Evolutionary conservation across 2,329 filamentous ascomycete genomes (phyloP).

Genomic region (Alternaria gansuensis): DNA sequence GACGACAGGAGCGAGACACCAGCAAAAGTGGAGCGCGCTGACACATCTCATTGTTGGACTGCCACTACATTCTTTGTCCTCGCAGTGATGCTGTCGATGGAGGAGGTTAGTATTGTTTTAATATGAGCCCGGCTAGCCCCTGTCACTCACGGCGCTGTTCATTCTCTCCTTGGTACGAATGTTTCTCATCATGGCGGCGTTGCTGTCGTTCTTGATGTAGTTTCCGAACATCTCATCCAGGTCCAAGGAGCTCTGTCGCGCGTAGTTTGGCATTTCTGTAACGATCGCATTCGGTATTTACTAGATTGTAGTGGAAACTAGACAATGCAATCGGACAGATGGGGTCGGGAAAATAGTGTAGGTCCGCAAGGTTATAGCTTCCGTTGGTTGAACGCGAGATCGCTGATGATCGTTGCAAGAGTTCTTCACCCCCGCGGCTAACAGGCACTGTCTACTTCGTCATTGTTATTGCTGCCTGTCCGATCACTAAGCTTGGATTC

Average conservation of each 20-base stretch:
- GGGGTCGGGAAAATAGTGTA: neutral
- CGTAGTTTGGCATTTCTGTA: conserved; percentile 13
- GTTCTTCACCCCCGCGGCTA: neutral
- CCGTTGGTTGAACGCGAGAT: neutral
- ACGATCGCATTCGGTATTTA: neutral
- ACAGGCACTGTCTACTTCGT: neutral
- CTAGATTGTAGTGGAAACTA: neutral
- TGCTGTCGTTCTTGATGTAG: conserved; percentile 4
- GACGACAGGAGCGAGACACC: conserved; percentile 2
- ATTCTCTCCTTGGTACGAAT: conserved; percentile 14
- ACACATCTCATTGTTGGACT: conserved; percentile 10
- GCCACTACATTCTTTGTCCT: conserved; percentile 12
- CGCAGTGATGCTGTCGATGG: conserved; percentile 17
- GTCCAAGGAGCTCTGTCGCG: conserved; percentile 11
- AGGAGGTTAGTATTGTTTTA: neutral
- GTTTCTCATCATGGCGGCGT: conserved; percentile 6
- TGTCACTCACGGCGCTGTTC: conserved; percentile 1
- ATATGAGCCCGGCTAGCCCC: no score
- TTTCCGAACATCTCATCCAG: conserved; percentile 12
- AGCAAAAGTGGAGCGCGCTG: conserved; percentile 11
- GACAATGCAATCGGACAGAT: neutral
- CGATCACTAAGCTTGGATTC: neutral
- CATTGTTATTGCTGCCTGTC: conserved; percentile 1
- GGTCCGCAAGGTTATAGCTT: neutral
- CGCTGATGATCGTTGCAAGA: neutral